Evolutionary conservation across 2,329 filamentous ascomycete species (phyloP).

Genomic region (Fusarium hainanense): DNA sequence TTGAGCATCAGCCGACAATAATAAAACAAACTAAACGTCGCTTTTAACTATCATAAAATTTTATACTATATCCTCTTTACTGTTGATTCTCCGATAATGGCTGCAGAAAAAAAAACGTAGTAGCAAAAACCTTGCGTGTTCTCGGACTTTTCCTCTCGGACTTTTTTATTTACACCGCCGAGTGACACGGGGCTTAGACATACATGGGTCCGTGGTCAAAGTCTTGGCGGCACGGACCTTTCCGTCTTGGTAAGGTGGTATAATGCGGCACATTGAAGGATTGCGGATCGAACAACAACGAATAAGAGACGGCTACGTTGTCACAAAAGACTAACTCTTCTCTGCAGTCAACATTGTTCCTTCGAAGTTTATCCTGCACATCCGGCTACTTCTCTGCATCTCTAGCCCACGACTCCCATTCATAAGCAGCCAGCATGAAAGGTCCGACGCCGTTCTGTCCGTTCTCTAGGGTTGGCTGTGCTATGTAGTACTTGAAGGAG

Average conservation of each 20-base stretch:
- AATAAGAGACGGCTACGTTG: background rate
- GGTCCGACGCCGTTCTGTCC: constrained; percentile 35
- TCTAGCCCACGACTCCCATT: constrained; percentile 37
- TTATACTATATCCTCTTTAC: no score
- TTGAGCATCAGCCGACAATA: background rate
- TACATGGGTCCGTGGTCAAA: background rate
- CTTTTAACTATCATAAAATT: no score
- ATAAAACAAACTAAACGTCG: accelerated
- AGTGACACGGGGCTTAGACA: background rate
- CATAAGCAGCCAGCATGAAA: constrained; percentile 39
- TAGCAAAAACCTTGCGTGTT: background rate
- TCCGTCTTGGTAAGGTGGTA: background rate
- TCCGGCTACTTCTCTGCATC: background rate
- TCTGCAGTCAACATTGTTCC: background rate
- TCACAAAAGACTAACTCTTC: background rate
- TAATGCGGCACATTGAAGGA: background rate
- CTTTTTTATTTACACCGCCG: background rate
- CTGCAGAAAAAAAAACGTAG: no score
- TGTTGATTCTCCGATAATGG: no score
- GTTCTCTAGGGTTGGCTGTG: constrained; percentile 13
- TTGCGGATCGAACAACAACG: background rate
- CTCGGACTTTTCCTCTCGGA: background rate
- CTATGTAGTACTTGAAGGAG: constrained; percentile 23
- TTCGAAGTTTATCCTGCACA: background rate
- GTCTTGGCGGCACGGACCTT: background rate